Conservation (phyloP, 768 basidiomycete species). For the Cystofilobasidium macerans region DNA sequence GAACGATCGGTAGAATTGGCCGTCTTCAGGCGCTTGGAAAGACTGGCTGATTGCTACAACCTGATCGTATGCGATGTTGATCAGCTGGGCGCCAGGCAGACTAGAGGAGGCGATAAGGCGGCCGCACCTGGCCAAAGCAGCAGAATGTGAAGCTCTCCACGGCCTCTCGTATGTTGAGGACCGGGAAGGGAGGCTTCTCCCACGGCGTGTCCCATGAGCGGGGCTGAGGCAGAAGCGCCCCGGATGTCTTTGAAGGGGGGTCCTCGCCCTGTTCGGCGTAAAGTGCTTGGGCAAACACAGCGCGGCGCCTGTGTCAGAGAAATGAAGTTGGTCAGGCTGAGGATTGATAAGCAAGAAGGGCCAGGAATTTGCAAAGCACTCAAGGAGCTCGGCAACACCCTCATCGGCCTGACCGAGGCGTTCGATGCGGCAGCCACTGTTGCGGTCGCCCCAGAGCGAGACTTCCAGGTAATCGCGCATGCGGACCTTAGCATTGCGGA, state of each 20-base stretch:
- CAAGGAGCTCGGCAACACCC: background rate
- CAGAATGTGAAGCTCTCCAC: background rate
- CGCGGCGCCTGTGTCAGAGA: background rate
- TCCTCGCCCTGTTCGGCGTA: no score
- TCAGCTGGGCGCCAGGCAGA: no score
- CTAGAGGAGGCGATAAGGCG: no score
- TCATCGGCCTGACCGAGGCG: background rate
- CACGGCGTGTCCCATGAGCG: background rate
- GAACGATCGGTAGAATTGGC: background rate
- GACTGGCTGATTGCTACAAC: no score
- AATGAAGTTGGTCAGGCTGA: no score
- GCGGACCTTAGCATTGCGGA: slow-evolving; percentile 5
- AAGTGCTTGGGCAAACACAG: background rate
- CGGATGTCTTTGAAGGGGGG: no score
- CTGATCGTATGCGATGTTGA: no score
- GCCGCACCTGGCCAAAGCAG: slow-evolving; percentile 1
- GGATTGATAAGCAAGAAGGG: no score
- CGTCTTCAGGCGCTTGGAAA: no score
- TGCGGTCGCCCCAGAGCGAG: slow-evolving; percentile 1
- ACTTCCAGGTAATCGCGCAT: background rate
- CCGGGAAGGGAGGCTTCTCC: background rate
- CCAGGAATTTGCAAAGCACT: background rate
- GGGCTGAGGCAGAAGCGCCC: no score
- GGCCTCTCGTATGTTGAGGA: background rate
- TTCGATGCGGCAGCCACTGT: background rate